phyloP scores from a whole-genome alignment of 148 eudicot species.

The Cornus suecica region DNA sequence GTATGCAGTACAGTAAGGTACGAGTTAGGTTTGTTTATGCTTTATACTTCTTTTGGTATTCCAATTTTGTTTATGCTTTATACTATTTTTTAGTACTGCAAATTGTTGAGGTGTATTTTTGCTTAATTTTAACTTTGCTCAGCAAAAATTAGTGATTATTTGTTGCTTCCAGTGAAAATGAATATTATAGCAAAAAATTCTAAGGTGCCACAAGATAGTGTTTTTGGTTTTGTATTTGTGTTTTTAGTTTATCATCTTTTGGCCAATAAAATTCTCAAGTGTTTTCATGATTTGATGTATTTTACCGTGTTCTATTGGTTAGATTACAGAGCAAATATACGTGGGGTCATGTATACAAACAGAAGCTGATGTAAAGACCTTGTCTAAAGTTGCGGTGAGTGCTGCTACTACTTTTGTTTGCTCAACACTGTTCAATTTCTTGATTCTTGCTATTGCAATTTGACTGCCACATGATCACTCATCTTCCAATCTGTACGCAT shows the following conservation, averaged over 20 bases:
- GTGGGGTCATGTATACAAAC: conserved; percentile 94
- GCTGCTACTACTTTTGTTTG: not conserved
- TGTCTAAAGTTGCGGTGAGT: conserved; percentile 65
- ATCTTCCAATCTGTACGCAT: not conserved
- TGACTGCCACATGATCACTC: not conserved
- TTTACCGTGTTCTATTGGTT: conserved; percentile 9
- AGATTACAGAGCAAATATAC: conserved; percentile 91
- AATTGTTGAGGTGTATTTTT: too few species aligned
- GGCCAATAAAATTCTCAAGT: too few species aligned
- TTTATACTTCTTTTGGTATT: not conserved
- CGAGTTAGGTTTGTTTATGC: conserved; percentile 28
- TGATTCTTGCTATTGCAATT: not conserved
- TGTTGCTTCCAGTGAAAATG: too few species aligned
- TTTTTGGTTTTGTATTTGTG: too few species aligned
- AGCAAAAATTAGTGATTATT: too few species aligned
- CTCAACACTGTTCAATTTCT: not conserved
- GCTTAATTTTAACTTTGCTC: too few species aligned
- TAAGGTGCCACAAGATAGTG: too few species aligned
- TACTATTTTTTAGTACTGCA: too few species aligned
- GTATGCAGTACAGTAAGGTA: conserved; percentile 93
- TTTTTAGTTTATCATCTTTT: too few species aligned
- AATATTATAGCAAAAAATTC: too few species aligned
- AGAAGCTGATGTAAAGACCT: conserved; percentile 60
- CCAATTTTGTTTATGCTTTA: not conserved
- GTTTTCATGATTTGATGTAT: conserved; percentile 4